A percentile compares a stretch with the other conserved stretches of the same genome.
These are phyloP conservation scores for Aspergillus funiculosus DNA, from an alignment of 495 filamentous ascomycete genomes.

Conservation along the genomic window DNA sequence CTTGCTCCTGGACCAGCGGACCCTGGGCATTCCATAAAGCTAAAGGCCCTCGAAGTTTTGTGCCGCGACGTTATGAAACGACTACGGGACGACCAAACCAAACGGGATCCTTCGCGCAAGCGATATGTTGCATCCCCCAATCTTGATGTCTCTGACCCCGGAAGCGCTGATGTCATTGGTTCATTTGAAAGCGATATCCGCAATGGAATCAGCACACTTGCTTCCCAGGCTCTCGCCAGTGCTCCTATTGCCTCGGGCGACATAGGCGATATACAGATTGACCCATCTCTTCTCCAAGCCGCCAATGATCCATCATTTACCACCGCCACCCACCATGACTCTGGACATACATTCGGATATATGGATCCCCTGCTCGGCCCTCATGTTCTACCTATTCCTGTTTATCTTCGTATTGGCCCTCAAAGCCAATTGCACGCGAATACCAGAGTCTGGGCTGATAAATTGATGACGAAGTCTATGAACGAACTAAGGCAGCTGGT, in stretches of 20 bases:
- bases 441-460: constrained; percentile 57
- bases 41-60: constrained; percentile 63
- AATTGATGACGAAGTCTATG: constrained; percentile 50
- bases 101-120: constrained; percentile 51
- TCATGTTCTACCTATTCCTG: constrained; percentile 38
- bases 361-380: constrained; percentile 32
- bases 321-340: constrained; percentile 35
- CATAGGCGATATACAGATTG: constrained; percentile 57
- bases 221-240: constrained; percentile 47
- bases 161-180: constrained; percentile 19
- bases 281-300: constrained; percentile 53
- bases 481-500: constrained; percentile 52
- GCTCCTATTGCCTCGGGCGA: constrained; percentile 39
- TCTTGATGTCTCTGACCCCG: constrained; percentile 23
- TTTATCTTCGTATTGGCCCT: constrained; percentile 60
- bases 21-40: constrained; percentile 48
- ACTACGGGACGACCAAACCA: constrained; percentile 60
- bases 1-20: constrained; percentile 52
- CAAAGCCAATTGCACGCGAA: constrained; percentile 43
- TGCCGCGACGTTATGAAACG: constrained; percentile 72
- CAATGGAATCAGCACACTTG: constrained; percentile 49
- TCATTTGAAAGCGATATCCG: constrained; percentile 31
- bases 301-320: constrained; percentile 47
- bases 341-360: constrained; percentile 33
- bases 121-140: constrained; percentile 27